Evolutionary conservation across 176 grass and related monocot genomes (phyloP), one percentile per base, ranked within the genome.

Genomic region (Dactylis glomerata): DNA sequence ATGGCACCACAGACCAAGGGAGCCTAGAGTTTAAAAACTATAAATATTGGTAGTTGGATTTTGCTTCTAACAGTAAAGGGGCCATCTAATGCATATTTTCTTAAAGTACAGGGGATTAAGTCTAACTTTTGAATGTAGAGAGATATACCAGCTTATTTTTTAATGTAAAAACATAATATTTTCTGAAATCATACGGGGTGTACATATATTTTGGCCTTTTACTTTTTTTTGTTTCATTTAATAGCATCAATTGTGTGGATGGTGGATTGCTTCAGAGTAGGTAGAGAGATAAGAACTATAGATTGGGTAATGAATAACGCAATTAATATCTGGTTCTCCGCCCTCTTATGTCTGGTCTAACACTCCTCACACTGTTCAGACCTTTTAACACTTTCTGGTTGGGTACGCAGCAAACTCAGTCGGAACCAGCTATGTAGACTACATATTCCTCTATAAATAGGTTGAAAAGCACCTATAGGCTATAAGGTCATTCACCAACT

Each of bases 251-350:
- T 38, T 62, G 38, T 1, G 46, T 32, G 27, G 77, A 50, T 67
- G 42, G 68, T 36, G 13, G 22, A 76, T 84, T 84, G 69, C 41
- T 83, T 83, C 33, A 72, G 69, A 36, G 11, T 63, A 75, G 4
- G 45, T 37, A 30, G 31, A 79, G 44, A 15, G 51, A 66, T 22
- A 78, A 59, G 64, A 27, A 40, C 22, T 57, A 20, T 13, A 86
- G 75, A 45, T 34, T 33, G 13, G 36, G 7, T 65, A 85, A 68
- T 20, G 3, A 57, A 44, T 69, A 85, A 50, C 59, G 6, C 49
- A 57, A 19, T 52, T 69, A n/a, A 78, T 59, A 41, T 78, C 64
- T 38, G 14, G 17, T 22, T 68, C 49, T 71, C 27, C 40, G 32
- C 14, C 10, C 56, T 57, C 68, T 58, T 45, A 86, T 37, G 57